Evolutionary conservation across 129 eudicot species (phyloP), one percentile per base, ranked within the genome.

Genomic region (Artemisia annua): DNA sequence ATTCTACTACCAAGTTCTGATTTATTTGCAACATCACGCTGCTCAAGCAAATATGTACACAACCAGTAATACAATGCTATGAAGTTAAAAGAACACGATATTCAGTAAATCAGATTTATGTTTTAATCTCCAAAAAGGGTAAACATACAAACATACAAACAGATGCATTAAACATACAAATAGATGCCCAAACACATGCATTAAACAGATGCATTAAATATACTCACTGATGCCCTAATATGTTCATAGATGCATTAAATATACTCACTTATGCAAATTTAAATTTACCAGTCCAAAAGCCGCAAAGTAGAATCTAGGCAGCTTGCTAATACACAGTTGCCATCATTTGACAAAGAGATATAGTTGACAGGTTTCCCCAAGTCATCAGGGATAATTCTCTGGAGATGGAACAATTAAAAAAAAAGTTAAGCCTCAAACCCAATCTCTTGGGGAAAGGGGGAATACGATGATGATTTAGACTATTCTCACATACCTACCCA

Each of bases 31-130:
- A 88, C 97, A 69, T 95, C 99, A 63, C 99, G 97, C 18, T 96
- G 91, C 74, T 95, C 99, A 17, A 95, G 97, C 62, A 95, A 81
- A 83, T 95, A 95, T 13, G 99, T 95, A 35, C 99, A 91, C 62
- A 95, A 81, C 99, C 99, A 95, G 81, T 95, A 95, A 89, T 95
- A 95, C 81, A 95, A 77, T 43, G 99, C 97, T 94, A 60, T 2
- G 44, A 4, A 58, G 53, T 43, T 71, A 0, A 58, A 75, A 28
- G 44, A 39, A 39, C 7, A 7, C 10, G 9, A 5, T 39, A 39
- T 6, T 39, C 44, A 39, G 44, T 39, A 39, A 39, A 39, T 5
- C 9, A 4, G 44, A 39, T 20, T 20, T 20, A 20, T 20, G 22
- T 20, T 20, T 20, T 20, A 20, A 20, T 20, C 22, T 20, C 22